phyloP scores from a whole-genome alignment of 2,329 filamentous ascomycete species.

The Monosporascus sp. region DNA sequence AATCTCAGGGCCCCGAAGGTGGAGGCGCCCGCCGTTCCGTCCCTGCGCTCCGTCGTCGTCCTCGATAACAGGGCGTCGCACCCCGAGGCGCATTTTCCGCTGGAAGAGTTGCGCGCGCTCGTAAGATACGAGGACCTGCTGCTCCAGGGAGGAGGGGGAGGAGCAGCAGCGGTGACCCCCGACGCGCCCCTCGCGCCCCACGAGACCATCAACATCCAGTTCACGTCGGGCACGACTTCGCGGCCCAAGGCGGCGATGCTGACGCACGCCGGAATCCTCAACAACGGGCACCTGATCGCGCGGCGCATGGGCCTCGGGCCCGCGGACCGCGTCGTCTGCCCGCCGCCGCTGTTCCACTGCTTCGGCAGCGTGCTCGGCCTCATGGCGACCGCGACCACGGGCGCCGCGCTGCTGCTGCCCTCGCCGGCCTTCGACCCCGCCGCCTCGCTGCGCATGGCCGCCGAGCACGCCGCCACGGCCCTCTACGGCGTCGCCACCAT shows the following conservation, averaged over 20 bases:
- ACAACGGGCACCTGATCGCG: slow-evolving; percentile 84
- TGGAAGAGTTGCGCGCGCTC: slow-evolving; percentile 36
- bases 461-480: slow-evolving; percentile 50
- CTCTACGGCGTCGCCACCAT: slow-evolving; percentile 93
- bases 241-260: slow-evolving; percentile 89
- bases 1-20: slow-evolving; percentile 30
- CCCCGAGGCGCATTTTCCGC: slow-evolving; percentile 37
- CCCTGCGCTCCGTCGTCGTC: slow-evolving; percentile 65
- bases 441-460: slow-evolving; percentile 58
- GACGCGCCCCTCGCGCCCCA: slow-evolving; percentile 45
- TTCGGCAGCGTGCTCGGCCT: slow-evolving; percentile 92
- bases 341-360: slow-evolving; percentile 83
- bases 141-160: slow-evolving; percentile 3
- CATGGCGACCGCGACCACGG: slow-evolving; percentile 83
- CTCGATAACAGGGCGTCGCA: slow-evolving; percentile 67
- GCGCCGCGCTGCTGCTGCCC: slow-evolving; percentile 78
- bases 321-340: slow-evolving; percentile 73
- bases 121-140: slow-evolving; percentile 41
- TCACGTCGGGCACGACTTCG: slow-evolving; percentile 92
- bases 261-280: slow-evolving; percentile 79
- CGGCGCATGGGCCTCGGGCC: slow-evolving; percentile 75
- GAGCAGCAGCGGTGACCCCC: slow-evolving; percentile 38
- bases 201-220: slow-evolving; percentile 91
- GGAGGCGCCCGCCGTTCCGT: slow-evolving; percentile 53
- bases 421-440: slow-evolving; percentile 79